These are phyloP conservation scores for Neurospora sp. DNA, from an alignment of 495 filamentous ascomycete species.

Conservation along the genomic window DNA sequence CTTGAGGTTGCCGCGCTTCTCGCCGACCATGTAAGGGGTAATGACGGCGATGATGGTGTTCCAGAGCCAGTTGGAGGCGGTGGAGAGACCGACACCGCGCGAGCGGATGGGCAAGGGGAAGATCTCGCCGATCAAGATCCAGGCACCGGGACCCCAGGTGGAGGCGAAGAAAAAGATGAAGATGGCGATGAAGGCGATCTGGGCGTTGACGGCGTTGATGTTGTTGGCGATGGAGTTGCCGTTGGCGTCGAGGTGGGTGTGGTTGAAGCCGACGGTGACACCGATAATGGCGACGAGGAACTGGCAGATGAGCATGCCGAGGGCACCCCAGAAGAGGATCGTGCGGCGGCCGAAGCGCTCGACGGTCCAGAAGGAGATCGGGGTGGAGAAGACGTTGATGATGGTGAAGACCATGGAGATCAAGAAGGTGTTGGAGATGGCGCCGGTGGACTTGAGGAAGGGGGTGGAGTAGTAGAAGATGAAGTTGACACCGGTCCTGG, in stretches of 20 bases:
- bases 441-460: slow-evolving; percentile 64
- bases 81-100: slow-evolving; percentile 69
- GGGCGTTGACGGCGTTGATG: slow-evolving; percentile 51
- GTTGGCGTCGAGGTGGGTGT: slow-evolving; percentile 15
- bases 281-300: slow-evolving; percentile 77
- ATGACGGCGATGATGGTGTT: slow-evolving; percentile 67
- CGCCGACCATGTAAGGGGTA: slow-evolving; percentile 69
- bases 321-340: slow-evolving; percentile 69
- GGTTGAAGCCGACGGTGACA: slow-evolving; percentile 43
- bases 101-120: slow-evolving; percentile 78
- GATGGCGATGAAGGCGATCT: slow-evolving; percentile 69
- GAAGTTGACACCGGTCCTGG: slow-evolving; percentile 73
- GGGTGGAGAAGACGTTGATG: slow-evolving; percentile 77
- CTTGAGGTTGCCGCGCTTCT: slow-evolving; percentile 52
- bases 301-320: slow-evolving; percentile 75
- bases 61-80: slow-evolving; percentile 84
- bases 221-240: slow-evolving; percentile 33
- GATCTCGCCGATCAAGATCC: slow-evolving; percentile 83
- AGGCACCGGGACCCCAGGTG: slow-evolving; percentile 71
- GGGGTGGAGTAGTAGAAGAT: slow-evolving; percentile 84
- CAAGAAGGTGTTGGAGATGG: slow-evolving; percentile 66
- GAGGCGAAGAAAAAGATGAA: slow-evolving; percentile 79
- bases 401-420: slow-evolving; percentile 73
- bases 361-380: slow-evolving; percentile 71
- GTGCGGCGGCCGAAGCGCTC: slow-evolving; percentile 74